phyloP scores from a whole-genome alignment of 164 flowering plant species.

The Chimonanthus praecox region DNA sequence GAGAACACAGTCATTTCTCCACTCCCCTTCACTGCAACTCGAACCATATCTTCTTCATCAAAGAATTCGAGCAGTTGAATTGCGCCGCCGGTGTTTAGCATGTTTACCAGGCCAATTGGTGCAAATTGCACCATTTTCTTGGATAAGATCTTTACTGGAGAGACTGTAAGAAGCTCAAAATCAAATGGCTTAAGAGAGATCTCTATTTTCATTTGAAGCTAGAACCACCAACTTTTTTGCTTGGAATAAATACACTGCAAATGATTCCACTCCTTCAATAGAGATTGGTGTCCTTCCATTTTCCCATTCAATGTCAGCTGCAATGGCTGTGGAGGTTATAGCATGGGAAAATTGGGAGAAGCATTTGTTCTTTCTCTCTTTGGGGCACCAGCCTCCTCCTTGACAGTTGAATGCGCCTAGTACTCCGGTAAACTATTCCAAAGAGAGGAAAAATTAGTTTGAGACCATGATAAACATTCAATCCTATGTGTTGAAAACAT shows the following conservation, averaged over 20 bases:
- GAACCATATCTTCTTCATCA: constrained; percentile 2
- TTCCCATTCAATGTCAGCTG: constrained; percentile 9
- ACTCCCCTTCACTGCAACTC: constrained; percentile 10
- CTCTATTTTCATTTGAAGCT: background rate
- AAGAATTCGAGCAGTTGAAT: constrained; percentile 4
- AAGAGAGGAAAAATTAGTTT: background rate
- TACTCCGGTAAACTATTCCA: constrained; percentile 69
- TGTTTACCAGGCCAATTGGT: constrained; percentile 12
- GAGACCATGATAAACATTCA: no score
- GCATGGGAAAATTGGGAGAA: constrained; percentile 9
- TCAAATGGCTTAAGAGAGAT: constrained; percentile 4
- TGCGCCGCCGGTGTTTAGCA: constrained; percentile 14
- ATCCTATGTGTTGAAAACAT: no score
- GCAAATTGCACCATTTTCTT: constrained; percentile 2
- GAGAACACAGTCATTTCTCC: constrained; percentile 13
- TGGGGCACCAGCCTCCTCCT: constrained; percentile 30
- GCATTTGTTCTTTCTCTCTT: constrained; percentile 8
- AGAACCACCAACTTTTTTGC: background rate
- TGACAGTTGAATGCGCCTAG: constrained; percentile 93
- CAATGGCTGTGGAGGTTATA: background rate
- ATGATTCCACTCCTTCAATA: background rate
- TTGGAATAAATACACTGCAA: constrained; percentile 3
- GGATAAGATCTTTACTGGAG: background rate
- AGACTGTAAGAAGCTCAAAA: constrained; percentile 12
- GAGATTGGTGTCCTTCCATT: constrained; percentile 9